Evolutionary conservation across 176 grass and related monocot species (phyloP).

Genomic region (Aegilops umbellulata): DNA sequence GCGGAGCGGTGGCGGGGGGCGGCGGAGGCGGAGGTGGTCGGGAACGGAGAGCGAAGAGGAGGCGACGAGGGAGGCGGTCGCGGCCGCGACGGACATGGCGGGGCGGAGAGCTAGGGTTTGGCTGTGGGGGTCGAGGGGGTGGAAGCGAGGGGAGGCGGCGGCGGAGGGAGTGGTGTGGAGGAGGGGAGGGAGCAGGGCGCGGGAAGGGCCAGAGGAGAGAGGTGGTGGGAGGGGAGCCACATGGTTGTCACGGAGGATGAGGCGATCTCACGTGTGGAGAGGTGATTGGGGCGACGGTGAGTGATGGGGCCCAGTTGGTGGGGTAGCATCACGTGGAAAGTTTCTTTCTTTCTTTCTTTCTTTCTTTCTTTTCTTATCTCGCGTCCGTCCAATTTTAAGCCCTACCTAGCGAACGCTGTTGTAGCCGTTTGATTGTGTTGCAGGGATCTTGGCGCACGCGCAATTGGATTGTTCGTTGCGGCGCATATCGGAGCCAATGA

Average conservation of each 20-base stretch:
- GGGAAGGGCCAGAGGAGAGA: not conserved
- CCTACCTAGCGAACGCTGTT: too few relatives aligned
- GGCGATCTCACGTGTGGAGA: not conserved
- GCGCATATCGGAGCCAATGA: too few relatives aligned
- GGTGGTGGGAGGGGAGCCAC: slow-evolving; percentile 35
- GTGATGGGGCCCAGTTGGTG: not conserved
- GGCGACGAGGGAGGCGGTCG: slow-evolving; percentile 33
- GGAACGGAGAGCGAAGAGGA: slow-evolving; percentile 41
- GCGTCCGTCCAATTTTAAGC: too few relatives aligned
- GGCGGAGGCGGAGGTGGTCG: slow-evolving; percentile 37
- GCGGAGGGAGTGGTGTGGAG: slow-evolving; percentile 1
- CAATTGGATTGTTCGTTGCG: too few relatives aligned
- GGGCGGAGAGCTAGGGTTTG: slow-evolving; percentile 19
- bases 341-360: not conserved
- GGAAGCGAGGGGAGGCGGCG: not conserved
- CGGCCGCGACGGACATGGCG: slow-evolving; percentile 33
- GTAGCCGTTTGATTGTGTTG: too few relatives aligned
- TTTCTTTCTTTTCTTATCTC: too few relatives aligned
- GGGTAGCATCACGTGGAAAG: not conserved
- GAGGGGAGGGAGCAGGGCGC: not conserved
- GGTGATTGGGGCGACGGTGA: not conserved
- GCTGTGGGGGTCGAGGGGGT: not conserved
- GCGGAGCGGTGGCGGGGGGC: not conserved
- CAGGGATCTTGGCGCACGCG: too few relatives aligned
- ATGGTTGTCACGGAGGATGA: slow-evolving; percentile 38